Evolutionary conservation across 257 asterid species (phyloP), one percentile per base, ranked within the genome.

Genomic region (Solanum paucissectum): DNA sequence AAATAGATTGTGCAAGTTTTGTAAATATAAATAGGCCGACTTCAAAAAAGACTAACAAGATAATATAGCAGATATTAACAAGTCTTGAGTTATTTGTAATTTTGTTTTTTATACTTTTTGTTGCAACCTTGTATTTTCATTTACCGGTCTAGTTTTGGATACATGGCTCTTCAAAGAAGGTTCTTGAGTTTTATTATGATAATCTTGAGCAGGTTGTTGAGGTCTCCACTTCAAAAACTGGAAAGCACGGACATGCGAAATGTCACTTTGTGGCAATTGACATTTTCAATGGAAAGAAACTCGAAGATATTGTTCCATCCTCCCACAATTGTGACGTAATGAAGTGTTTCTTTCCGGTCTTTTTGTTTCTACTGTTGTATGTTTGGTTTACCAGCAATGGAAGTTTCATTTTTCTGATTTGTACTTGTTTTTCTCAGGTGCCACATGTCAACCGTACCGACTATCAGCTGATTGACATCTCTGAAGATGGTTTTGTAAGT

Each of bases 401-500:
- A 44, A 23, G 52, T 62, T 79, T 64, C 7, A 66, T 3, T 49
- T 33, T 18, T 20, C 83, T 60, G 9, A 18, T 46, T 49, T 49
- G 27, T 5, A 16, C 88, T 29, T 40, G 55, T 69, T 76, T 38
- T 72, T 77, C 10, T 68, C 92, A 92, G 93, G 93, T 88, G 27
- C 94, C 94, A 7, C 94, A 92, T 90, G 94, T 92, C 13, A 92
- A 90, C 74, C 94, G 94, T 86, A 77, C 91, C 5, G 94, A 92
- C 77, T 90, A 90, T 77, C 94, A 92, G 92, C 87, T 92, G 85
- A 95, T 95, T 86, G 98, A 95, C 91, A 95, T 95, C 87, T 91
- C 95, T 60, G 98, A 95, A 89, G 98, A 95, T 93, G 98, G 98
- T 36, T 95, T 95, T 90, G 98, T 95, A 90, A 93, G 98, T 90